phyloP scores from a whole-genome alignment of 1,284 basidiomycete species.

The Ustilago xerochloae region DNA sequence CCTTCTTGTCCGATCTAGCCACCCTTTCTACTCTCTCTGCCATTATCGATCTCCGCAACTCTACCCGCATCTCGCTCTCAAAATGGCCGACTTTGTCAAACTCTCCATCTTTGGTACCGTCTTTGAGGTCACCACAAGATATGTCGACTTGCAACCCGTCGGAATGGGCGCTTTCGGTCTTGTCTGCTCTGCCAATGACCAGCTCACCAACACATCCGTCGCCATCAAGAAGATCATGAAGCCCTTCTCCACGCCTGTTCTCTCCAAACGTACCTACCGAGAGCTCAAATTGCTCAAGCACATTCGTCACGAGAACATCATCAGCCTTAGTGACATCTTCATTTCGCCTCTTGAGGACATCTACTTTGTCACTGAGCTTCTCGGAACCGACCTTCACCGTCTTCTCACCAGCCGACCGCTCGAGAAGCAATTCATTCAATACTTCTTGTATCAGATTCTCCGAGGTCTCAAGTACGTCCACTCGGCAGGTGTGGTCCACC shows the following conservation, averaged over 20 bases:
- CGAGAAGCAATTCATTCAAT: conserved; percentile 99
- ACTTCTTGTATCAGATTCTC: conserved; percentile 98
- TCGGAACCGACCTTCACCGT: conserved; percentile 97
- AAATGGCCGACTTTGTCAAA: conserved; percentile 83
- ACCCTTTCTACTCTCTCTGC: too few relatives aligned
- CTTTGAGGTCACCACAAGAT: conserved; percentile 83
- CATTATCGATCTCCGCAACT: not conserved
- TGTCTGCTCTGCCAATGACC: conserved; percentile 90
- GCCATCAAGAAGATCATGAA: conserved; percentile 99
- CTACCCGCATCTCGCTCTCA: too few relatives aligned
- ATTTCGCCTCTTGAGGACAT: conserved; percentile 95
- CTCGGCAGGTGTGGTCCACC: conserved; percentile 97
- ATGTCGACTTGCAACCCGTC: conserved; percentile 99
- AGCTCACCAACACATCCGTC: conserved; percentile 91
- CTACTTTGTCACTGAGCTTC: conserved; percentile 99
- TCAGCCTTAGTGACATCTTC: conserved; percentile 98
- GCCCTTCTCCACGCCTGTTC: conserved; percentile 95
- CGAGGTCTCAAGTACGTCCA: conserved; percentile 99
- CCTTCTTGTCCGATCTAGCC: not conserved
- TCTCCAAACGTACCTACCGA: conserved; percentile 95
- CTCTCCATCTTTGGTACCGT: conserved; percentile 97
- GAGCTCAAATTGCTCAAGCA: conserved; percentile 99
- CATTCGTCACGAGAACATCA: conserved; percentile 99
- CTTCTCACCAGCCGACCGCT: conserved; percentile 94
- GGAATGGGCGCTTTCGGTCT: conserved; percentile 84